Percentiles rank a stretch among this genome's conserved stretches.
These are phyloP conservation scores for Triticum turgidum DNA, from an alignment of 176 grass and related monocot genomes.

Conservation along the genomic window DNA sequence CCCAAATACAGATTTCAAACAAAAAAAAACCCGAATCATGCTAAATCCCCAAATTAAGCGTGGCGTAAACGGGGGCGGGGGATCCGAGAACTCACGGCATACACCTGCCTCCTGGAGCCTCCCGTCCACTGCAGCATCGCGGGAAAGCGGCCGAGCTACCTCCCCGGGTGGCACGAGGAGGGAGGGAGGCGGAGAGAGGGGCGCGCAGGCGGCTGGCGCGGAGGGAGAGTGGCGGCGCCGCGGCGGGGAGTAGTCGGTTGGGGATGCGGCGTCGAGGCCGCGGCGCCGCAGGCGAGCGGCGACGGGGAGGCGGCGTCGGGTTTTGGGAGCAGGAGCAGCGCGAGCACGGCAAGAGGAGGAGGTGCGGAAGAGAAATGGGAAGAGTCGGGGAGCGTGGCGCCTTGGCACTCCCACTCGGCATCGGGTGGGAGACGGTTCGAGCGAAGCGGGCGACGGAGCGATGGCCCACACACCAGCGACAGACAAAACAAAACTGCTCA, in stretches of 20 bases:
- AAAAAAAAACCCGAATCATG: neutral
- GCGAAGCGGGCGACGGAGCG: no score
- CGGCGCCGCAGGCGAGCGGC: neutral
- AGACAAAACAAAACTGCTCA: no score
- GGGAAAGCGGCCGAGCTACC: neutral
- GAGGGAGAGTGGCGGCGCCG: neutral
- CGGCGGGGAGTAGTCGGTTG: neutral
- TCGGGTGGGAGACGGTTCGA: no score
- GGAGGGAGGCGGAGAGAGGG: neutral
- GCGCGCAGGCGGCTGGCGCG: neutral
- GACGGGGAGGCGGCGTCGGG: neutral
- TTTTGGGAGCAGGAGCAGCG: neutral
- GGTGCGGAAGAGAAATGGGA: neutral
- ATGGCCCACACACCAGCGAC: no score
- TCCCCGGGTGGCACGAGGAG: neutral
- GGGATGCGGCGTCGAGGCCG: neutral
- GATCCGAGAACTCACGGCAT: slow-evolving; percentile 52
- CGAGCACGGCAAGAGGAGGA: neutral
- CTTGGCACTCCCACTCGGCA: no score
- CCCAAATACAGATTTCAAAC: neutral
- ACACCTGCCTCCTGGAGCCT: slow-evolving; percentile 81
- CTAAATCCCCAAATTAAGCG: neutral
- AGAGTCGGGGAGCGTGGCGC: neutral
- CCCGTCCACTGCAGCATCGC: slow-evolving; percentile 91
- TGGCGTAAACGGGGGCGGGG: neutral